These are phyloP conservation scores for Annulohypoxylon nitens DNA, from an alignment of 495 filamentous ascomycete species.

Conservation along the genomic window DNA sequence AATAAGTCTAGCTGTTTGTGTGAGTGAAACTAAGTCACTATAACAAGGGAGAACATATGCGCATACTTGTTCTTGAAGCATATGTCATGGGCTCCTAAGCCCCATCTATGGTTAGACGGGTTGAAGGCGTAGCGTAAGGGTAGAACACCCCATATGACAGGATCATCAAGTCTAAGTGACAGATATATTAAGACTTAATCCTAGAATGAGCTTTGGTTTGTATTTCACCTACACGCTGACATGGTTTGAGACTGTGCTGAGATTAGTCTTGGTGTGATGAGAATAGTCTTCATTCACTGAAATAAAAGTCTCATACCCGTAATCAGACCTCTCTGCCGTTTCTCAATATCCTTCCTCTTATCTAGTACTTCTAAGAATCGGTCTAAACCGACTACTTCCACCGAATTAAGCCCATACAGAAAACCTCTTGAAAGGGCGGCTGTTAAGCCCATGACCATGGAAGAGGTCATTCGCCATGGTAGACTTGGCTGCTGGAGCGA, in stretches of 20 bases:
- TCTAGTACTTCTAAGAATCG: conserved; percentile 83
- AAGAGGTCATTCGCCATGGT: conserved; percentile 66
- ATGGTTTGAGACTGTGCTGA: conserved; percentile 86
- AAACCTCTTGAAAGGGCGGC: conserved; percentile 58
- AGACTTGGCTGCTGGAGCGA: conserved; percentile 58
- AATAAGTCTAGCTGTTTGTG: conserved; percentile 60
- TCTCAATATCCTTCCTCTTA: conserved; percentile 73
- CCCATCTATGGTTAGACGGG: conserved; percentile 84
- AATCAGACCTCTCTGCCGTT: conserved; percentile 80
- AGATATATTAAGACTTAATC: no score
- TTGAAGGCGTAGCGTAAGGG: conserved; percentile 77
- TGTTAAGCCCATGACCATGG: conserved; percentile 67
- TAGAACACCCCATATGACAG: conserved; percentile 89
- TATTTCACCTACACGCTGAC: conserved; percentile 97
- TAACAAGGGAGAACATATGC: neutral
- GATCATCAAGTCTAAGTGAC: conserved; percentile 96
- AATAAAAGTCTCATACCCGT: conserved; percentile 72
- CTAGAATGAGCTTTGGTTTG: no score
- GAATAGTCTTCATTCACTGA: conserved; percentile 1
- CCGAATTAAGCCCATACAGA: conserved; percentile 64
- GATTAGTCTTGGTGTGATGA: conserved; percentile 24
- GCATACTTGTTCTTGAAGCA: conserved; percentile 80
- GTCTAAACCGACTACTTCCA: conserved; percentile 78
- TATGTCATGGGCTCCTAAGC: conserved; percentile 91
- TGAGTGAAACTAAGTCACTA: neutral